Evolutionary conservation across 2,329 filamentous ascomycete genomes (phyloP).

Genomic region (Fusarium sp.): DNA sequence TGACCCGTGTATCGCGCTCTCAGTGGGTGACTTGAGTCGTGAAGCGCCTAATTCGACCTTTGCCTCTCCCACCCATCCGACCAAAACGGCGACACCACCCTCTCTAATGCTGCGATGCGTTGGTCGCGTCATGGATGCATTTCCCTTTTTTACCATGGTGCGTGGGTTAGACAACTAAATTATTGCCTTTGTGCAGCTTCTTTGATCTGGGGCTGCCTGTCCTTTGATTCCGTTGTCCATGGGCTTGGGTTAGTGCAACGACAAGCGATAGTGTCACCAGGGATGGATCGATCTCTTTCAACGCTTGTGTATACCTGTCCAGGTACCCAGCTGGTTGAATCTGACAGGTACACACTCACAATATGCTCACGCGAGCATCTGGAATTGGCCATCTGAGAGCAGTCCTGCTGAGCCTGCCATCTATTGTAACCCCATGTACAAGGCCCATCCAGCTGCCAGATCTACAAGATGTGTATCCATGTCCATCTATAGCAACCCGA

Average conservation of each 20-base stretch:
- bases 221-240: background rate
- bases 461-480: background rate
- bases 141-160: background rate
- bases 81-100: slow-evolving; percentile 26
- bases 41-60: slow-evolving; percentile 34
- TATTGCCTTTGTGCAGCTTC: background rate
- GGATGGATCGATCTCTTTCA: slow-evolving; percentile 19
- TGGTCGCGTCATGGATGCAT: slow-evolving; percentile 32
- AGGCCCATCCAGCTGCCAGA: background rate
- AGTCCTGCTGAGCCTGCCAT: slow-evolving; percentile 4
- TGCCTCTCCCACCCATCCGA: slow-evolving; percentile 10
- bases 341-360: slow-evolving; percentile 18
- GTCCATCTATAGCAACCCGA: background rate
- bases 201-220: background rate
- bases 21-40: slow-evolving; percentile 32
- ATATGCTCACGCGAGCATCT: slow-evolving; percentile 33
- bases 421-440: background rate
- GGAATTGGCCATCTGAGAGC: background rate
- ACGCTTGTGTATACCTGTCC: background rate
- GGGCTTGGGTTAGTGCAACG: slow-evolving; percentile 3
- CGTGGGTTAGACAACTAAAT: background rate
- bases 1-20: slow-evolving; percentile 35
- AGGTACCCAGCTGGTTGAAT: background rate
- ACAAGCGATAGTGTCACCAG: slow-evolving; percentile 17
- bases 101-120: slow-evolving; percentile 17